A percentile compares a stretch with the other conserved stretches of the same genome.
Conservation (phyloP, 2,329 filamentous ascomycete species). For the Lomentospora prolificans region DNA sequence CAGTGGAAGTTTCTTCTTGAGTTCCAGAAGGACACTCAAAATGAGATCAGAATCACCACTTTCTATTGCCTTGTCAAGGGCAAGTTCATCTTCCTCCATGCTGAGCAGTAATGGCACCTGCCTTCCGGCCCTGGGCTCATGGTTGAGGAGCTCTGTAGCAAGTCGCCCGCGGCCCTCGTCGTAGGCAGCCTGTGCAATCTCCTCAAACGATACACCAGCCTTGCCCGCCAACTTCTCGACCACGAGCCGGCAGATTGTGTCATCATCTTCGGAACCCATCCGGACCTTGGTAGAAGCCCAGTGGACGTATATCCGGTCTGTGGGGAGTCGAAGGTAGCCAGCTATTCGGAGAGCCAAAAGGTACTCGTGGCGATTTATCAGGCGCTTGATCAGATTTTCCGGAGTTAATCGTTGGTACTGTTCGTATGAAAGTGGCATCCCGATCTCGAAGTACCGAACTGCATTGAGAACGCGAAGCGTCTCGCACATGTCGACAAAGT, state of each 20-base stretch:
- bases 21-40: constrained; percentile 75
- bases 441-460: constrained; percentile 82
- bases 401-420: constrained; percentile 88
- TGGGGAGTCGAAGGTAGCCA: constrained; percentile 74
- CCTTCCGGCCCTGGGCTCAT: constrained; percentile 88
- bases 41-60: constrained; percentile 90
- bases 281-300: constrained; percentile 96
- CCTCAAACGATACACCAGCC: constrained; percentile 88
- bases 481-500: constrained; percentile 98
- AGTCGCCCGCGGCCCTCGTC: constrained; percentile 86
- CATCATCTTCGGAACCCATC: constrained; percentile 73
- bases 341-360: constrained; percentile 82
- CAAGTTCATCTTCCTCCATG: constrained; percentile 94
- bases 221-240: constrained; percentile 82
- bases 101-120: constrained; percentile 87
- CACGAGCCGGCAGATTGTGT: constrained; percentile 74
- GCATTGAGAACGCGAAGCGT: constrained; percentile 87
- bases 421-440: constrained; percentile 82
- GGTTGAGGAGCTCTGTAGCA: constrained; percentile 82
- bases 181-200: constrained; percentile 85
- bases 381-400: constrained; percentile 73
- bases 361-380: constrained; percentile 86
- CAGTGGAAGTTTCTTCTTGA: constrained; percentile 83
- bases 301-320: constrained; percentile 87
- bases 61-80: constrained; percentile 91